Percentiles rank a stretch among this genome's conserved stretches.
These are phyloP conservation scores for Pseudozyma sp. DNA, from an alignment of 1,284 basidiomycete genomes.

Conservation along the genomic window DNA sequence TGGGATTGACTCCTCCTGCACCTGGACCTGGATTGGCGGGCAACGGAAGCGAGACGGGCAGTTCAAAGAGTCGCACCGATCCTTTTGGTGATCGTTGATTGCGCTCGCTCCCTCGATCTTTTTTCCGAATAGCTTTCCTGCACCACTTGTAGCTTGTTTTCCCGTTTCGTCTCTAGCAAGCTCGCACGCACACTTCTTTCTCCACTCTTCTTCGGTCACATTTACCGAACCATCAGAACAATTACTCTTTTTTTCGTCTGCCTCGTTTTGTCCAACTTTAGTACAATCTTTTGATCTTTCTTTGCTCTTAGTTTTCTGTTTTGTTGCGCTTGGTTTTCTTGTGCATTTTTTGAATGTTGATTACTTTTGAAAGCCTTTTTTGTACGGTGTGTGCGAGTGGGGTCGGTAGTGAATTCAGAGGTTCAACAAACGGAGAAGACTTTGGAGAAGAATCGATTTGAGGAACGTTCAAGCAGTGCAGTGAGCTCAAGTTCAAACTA, in stretches of 20 bases:
- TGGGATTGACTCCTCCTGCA: conserved; percentile 35
- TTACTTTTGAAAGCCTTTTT: not conserved
- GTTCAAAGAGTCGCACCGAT: conserved; percentile 40
- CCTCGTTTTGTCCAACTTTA: conserved; percentile 1
- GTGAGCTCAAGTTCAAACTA: too few relatives aligned
- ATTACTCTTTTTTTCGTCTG: conserved; percentile 4
- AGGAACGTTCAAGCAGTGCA: too few relatives aligned
- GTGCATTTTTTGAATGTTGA: not conserved
- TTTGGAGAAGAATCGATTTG: too few relatives aligned
- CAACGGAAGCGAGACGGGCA: conserved; percentile 44
- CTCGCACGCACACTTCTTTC: not conserved
- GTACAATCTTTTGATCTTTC: conserved; percentile 9
- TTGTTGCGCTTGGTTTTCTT: not conserved
- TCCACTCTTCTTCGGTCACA: not conserved
- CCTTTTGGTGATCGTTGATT: conserved; percentile 42
- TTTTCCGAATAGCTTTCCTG: not conserved
- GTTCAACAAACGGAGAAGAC: too few relatives aligned
- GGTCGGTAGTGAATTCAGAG: too few relatives aligned
- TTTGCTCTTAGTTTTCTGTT: not conserved
- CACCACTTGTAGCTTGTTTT: not conserved
- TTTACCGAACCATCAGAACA: conserved; percentile 11
- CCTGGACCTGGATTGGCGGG: conserved; percentile 22
- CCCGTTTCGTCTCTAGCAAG: not conserved
- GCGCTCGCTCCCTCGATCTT: not conserved
- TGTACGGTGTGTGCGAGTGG: too few relatives aligned